Percentiles rank a stretch among this genome's conserved stretches.
Evolutionary conservation across 176 grass and related monocot species (phyloP).

Genomic region (Calamus simplicifolius): DNA sequence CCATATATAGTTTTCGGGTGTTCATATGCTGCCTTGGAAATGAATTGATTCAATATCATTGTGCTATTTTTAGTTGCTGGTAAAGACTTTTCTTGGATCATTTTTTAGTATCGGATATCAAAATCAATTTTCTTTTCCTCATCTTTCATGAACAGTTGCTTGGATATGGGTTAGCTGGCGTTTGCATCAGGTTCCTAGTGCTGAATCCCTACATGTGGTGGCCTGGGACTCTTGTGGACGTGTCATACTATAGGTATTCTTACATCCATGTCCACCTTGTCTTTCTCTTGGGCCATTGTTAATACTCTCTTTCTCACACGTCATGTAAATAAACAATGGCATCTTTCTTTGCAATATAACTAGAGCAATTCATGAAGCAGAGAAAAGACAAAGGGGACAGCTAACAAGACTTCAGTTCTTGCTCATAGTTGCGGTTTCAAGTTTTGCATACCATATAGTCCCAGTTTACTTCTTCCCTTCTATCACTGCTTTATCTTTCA

Average conservation of each 20-base stretch:
- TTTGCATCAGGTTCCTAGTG: constrained; percentile 21
- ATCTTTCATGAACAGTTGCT: constrained; percentile 33
- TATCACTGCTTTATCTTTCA: constrained; percentile 47
- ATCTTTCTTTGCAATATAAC: background rate
- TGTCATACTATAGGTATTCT: constrained; percentile 67
- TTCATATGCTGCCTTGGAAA: no score
- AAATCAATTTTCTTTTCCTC: no score
- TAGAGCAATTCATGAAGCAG: constrained; percentile 74
- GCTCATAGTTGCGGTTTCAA: constrained; percentile 37
- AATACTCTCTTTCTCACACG: background rate
- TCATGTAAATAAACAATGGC: background rate
- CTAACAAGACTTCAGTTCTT: constrained; percentile 69
- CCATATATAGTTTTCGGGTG: no score
- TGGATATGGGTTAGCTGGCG: constrained; percentile 35
- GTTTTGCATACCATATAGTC: constrained; percentile 75
- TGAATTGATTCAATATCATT: no score
- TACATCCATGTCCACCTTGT: no score
- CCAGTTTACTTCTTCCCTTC: constrained; percentile 72
- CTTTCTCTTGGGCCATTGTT: no score
- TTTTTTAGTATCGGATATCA: no score
- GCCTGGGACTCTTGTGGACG: constrained; percentile 60
- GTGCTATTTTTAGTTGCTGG: no score
- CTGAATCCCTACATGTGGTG: constrained; percentile 96
- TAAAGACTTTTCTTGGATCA: no score
- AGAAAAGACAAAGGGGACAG: constrained; percentile 48